phyloP scores from a whole-genome alignment of 108 stramenopile genomes.

The Nitzschia inconspicua region DNA sequence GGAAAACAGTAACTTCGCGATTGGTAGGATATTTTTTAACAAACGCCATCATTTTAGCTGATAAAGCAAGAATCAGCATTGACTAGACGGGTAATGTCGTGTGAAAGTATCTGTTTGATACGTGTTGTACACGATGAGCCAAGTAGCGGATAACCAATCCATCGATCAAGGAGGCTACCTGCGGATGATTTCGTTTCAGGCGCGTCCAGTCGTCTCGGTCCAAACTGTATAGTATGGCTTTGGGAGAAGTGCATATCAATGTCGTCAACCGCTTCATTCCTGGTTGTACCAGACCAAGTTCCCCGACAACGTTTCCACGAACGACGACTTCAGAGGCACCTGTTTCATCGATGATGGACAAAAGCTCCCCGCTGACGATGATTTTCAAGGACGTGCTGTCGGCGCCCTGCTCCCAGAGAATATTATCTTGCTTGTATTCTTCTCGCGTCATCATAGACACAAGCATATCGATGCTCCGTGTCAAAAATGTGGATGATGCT shows the following conservation, averaged over 20 bases:
- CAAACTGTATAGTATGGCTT: constrained; percentile 59
- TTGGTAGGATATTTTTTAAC: too few species aligned
- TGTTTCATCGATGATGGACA: constrained; percentile 48
- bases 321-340: constrained; percentile 37
- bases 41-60: too few species aligned
- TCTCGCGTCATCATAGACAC: constrained; percentile 38
- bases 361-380: constrained; percentile 43
- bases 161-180: constrained; percentile 47
- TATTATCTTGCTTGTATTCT: constrained; percentile 35
- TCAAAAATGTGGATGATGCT: not conserved
- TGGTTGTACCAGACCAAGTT: constrained; percentile 68
- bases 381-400: constrained; percentile 60
- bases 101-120: constrained; percentile 69
- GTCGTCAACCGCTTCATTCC: constrained; percentile 49
- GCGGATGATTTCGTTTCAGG: constrained; percentile 34
- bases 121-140: constrained; percentile 68
- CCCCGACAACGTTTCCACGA: constrained; percentile 57
- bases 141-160: constrained; percentile 67
- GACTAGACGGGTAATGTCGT: constrained; percentile 40
- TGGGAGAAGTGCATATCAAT: constrained; percentile 38
- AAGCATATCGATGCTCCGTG: constrained; percentile 23
- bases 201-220: constrained; percentile 36
- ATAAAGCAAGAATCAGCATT: not conserved
- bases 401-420: constrained; percentile 59
- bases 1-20: too few species aligned